Base-by-base conservation (phyloP, 306 rosid species). In the Ammopiptanthus mongolicus region DNA sequence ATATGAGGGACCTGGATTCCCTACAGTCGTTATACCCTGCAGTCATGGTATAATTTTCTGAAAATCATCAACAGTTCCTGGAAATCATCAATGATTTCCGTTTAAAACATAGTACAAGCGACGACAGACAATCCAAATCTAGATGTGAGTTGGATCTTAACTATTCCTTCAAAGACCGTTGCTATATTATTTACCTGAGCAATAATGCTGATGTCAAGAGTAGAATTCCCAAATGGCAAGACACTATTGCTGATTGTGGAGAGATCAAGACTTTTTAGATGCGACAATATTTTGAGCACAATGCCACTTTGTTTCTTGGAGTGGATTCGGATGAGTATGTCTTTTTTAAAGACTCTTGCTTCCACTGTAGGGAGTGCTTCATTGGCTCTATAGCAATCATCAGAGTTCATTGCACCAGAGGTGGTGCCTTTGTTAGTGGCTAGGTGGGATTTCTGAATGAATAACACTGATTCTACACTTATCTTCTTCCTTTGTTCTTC, bases 141-240 rank as follows among this genome's bases (percentile, higher is more conserved):
- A n/a, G n/a, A n/a, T n/a, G n/a, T n/a, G 28, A 4, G 4, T 60
- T 29, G 69, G 47, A 62, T 18, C 31, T 21, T 6, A 21, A 52
- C 36, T 5, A 31, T 31, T 37, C 12, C 11, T 37, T 8, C 13
- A 1, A 37, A 8, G 12, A 8, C 44, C 2, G 25, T 9, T 28
- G 36, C 34, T 9, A 10, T 17, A 18, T 62, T 12, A n/a, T 17
- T 14, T 50, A 72, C 80, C 84, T 80, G 71, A 48, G 84, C 80
- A 48, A 74, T 29, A 15, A 80, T 48, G 22, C 58, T 80, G 25
- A 80, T 66, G 50, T 74, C 80, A 66, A 80, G 71, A 48, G 80
- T 80, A 3, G 69, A 74, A 47, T 33, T 67, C 13, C 84, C 84
- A 74, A 80, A 80, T 25, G 84, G 84, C 75, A 74, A 66, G 31